Base-by-base conservation (phyloP, 2,329 filamentous ascomycete species). In the Talaromyces sp. region DNA sequence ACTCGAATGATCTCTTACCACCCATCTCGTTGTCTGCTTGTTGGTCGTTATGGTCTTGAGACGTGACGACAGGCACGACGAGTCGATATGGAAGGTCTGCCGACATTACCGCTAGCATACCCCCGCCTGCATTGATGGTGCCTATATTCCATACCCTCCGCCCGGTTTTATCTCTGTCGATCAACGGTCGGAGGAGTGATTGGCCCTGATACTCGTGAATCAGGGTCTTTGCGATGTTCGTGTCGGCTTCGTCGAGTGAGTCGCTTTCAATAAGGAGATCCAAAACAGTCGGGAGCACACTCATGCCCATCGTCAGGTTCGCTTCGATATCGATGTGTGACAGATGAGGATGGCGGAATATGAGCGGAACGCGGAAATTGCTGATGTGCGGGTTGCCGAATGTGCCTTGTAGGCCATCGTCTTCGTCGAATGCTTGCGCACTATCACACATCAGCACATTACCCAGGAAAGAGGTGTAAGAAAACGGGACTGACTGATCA, bases 61-160 rank as follows among this genome's bases (percentile, higher is more conserved):
- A 47, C 11, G 1, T 7, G 11, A 47, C 71, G 10, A 94, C 87
- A 5, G 91, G 88, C 62, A 97, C 88, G 19, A 72, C 68, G 90
- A 93, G 66, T 85, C 83, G 66, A 96, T 85, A 76, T 56, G 77
- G 81, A 93, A 92, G 71, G 89, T 87, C 92, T 89, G 97, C 68
- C 81, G 84, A 5, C 88, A 88, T 78, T 90, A 88, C 67, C 82
- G 82, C 67, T 84, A 84, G 76, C 89, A 89, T 71, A 1, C 72
- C 70, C 15, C 74, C 74, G 49, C 75, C 75, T 0, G 74, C 71
- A 37, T 77, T 77, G 66, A 76, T 73, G 2, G 76, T 62, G 6
- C 72, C 73, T 27, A 77, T 70, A 54, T 76, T 75, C 75, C 75
- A 77, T n/a, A 68, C 61, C 11, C 63, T 65, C 17, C 70, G 70